phyloP scores from a whole-genome alignment of 805 yeast genomes.

The Hanseniaspora jakobsenii region DNA sequence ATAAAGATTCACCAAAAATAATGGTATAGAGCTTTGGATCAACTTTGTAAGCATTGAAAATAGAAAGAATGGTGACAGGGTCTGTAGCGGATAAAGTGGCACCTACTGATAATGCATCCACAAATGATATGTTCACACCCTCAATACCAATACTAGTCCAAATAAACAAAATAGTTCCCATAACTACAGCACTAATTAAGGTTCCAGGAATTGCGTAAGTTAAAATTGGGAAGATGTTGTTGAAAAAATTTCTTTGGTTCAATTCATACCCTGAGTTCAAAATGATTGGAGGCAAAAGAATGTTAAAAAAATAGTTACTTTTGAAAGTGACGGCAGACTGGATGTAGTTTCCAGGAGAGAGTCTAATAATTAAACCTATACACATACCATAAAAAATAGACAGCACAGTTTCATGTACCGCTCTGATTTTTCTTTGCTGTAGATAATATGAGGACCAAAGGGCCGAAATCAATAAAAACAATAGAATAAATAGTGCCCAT shows the following conservation, averaged over 20 bases:
- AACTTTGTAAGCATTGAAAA: slow-evolving; percentile 93
- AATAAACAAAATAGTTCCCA: slow-evolving; percentile 74
- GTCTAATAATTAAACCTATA: slow-evolving; percentile 80
- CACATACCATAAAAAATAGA: slow-evolving; percentile 95
- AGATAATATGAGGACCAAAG: slow-evolving; percentile 90
- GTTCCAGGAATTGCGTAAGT: slow-evolving; percentile 97
- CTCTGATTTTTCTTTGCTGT: slow-evolving; percentile 82
- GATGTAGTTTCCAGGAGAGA: slow-evolving; percentile 91
- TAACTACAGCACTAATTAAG: slow-evolving; percentile 75
- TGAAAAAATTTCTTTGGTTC: slow-evolving; percentile 88
- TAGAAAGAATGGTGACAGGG: slow-evolving; percentile 92
- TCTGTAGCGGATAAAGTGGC: slow-evolving; percentile 97
- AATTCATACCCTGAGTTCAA: slow-evolving; percentile 92
- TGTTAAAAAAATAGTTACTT: slow-evolving; percentile 85
- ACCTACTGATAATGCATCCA: slow-evolving; percentile 95
- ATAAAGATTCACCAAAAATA: slow-evolving; percentile 88
- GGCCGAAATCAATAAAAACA: slow-evolving; percentile 71
- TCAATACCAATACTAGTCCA: slow-evolving; percentile 92
- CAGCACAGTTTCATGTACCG: slow-evolving; percentile 93
- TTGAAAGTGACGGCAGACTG: slow-evolving; percentile 95
- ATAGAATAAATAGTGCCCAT: slow-evolving; percentile 87
- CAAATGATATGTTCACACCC: slow-evolving; percentile 76
- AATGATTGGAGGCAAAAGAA: slow-evolving; percentile 89
- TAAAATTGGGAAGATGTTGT: slow-evolving; percentile 79
- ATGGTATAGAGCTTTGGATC: slow-evolving; percentile 96